Evolutionary conservation across 345 rosid species (phyloP), one percentile per base, ranked within the genome.

Genomic region (Hirschfeldia incana): DNA sequence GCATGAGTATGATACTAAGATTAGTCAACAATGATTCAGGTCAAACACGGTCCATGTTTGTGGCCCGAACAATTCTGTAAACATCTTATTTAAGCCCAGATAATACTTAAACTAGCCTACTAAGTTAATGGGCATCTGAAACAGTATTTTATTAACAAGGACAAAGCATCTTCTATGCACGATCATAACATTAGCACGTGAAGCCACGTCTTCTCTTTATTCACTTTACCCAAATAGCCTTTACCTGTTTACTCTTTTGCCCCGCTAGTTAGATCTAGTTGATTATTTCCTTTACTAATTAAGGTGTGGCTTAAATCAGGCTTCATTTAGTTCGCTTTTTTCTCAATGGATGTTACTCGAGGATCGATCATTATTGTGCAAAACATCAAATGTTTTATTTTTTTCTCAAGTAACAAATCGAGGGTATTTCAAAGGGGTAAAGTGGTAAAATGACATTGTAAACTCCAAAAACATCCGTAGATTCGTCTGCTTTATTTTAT

Each of bases 151-250:
- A 37, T 36, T 21, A 72, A 36, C 51, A 17, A 70, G 59, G 34
- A 74, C 53, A 15, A 69, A 63, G 36, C 70, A 69, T 66, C 79
- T 80, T 70, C 72, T 32, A 10, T 32, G 83, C 79, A 75, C 83
- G 79, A 80, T 80, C 83, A 70, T 42, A 69, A 17, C 46, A n/a
- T 30, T 16, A 57, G 73, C 83, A 80, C 80, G 76, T 75, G 83
- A 65, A 32, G 76, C 80, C 80, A 75, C 83, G 83, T 80, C 76
- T 70, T 64, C 39, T 74, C 6, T 51, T 68, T 51, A 46, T 51
- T 49, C 51, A 33, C 12, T 79, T 30, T 69, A 17, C 67, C 68
- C 2, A 63, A 75, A 28, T 74, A 69, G 4, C 79, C 66, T 69
- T 51, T 13, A 6, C 9, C 0, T 4, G 4, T 2, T 74, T 21